Conservation (phyloP, 768 basidiomycete species). For the Termitomyces sp. region DNA sequence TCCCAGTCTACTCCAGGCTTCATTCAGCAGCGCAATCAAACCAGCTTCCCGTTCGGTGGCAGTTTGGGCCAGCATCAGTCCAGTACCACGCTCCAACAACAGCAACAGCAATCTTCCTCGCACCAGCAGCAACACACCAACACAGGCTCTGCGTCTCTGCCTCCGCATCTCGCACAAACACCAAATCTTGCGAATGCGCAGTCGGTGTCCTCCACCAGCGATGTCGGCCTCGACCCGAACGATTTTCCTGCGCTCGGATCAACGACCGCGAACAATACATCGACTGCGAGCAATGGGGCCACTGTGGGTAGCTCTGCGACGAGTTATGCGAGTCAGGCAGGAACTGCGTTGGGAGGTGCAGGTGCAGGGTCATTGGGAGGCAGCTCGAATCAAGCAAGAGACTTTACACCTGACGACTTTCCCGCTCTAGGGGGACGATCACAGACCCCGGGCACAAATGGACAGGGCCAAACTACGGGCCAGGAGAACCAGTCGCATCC, state of each 20-base stretch:
- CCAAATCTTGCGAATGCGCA: constrained; percentile 49
- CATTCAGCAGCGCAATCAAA: constrained; percentile 59
- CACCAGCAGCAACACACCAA: constrained; percentile 56
- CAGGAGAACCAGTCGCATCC: constrained; percentile 53
- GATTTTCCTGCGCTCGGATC: constrained; percentile 87
- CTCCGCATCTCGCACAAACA: constrained; percentile 53
- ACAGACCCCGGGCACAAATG: constrained; percentile 34
- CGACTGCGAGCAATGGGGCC: constrained; percentile 33
- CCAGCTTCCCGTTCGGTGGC: constrained; percentile 63
- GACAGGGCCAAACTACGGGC: constrained; percentile 28
- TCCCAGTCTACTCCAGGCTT: constrained; percentile 61
- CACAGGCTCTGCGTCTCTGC: constrained; percentile 47
- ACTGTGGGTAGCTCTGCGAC: constrained; percentile 38
- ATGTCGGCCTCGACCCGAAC: constrained; percentile 80
- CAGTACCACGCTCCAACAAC: constrained; percentile 38
- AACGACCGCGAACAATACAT: constrained; percentile 41
- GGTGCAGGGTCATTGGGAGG: constrained; percentile 32
- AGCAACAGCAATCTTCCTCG: constrained; percentile 36
- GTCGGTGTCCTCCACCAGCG: constrained; percentile 62
- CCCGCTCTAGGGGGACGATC: constrained; percentile 76
- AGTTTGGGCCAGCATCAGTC: constrained; percentile 49
- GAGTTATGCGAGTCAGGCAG: constrained; percentile 83
- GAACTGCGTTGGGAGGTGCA: constrained; percentile 49
- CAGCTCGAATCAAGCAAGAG: constrained; percentile 44
- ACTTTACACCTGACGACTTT: constrained; percentile 88